Conservation (phyloP, 495 filamentous ascomycete species). For the Aspergillus sparsus region DNA sequence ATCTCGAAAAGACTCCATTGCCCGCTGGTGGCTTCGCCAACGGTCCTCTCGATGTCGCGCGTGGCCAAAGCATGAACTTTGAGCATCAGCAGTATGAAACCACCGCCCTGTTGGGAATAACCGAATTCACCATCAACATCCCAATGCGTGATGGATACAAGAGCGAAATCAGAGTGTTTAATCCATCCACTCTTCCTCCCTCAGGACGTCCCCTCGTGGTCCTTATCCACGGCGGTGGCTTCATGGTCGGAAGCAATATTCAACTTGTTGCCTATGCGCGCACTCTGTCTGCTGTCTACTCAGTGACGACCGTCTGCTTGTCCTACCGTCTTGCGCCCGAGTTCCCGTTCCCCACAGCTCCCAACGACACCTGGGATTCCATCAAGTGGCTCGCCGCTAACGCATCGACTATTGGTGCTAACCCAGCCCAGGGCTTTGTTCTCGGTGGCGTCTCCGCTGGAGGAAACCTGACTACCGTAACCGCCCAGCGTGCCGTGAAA, state of each 20-base stretch:
- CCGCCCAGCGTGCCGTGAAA: conserved; percentile 6
- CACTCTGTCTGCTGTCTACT: background rate
- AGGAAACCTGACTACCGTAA: conserved; percentile 16
- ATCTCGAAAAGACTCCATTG: no score
- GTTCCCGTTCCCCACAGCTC: conserved; percentile 18
- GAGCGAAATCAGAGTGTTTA: conserved; percentile 6
- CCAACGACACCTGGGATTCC: conserved; percentile 23
- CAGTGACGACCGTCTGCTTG: background rate
- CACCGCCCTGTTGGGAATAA: conserved; percentile 2
- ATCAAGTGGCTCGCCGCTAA: conserved; percentile 22
- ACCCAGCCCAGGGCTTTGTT: conserved; percentile 19
- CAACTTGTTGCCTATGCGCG: conserved; percentile 3
- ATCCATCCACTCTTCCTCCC: background rate
- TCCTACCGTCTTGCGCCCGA: conserved; percentile 25
- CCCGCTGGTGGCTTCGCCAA: background rate
- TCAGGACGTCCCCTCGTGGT: conserved; percentile 4
- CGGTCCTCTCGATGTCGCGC: background rate
- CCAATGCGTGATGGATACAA: conserved; percentile 11
- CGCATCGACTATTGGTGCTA: conserved; percentile 17
- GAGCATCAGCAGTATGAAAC: background rate
- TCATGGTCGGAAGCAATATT: background rate
- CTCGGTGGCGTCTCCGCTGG: conserved; percentile 22
- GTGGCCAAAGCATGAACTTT: background rate
- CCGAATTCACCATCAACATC: background rate
- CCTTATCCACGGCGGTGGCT: conserved; percentile 15